Evolutionary conservation across 495 filamentous ascomycete genomes (phyloP).

Genomic region (Xylaria telfairii): DNA sequence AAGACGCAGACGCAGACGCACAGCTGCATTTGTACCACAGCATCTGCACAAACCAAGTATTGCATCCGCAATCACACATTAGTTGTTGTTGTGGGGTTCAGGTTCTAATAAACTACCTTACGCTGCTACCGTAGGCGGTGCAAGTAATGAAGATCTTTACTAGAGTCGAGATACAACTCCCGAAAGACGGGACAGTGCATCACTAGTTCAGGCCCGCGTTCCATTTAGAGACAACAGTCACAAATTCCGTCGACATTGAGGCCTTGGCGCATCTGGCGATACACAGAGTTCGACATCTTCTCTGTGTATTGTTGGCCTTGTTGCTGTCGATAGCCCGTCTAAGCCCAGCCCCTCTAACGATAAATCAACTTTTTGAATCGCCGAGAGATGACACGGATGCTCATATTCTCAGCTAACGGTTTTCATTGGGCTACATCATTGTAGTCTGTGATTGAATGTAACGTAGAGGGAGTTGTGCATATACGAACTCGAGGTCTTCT

Average conservation of each 20-base stretch:
- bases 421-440: not conserved
- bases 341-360: not conserved
- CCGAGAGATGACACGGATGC: not conserved
- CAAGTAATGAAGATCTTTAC: not conserved
- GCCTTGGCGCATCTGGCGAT: not conserved
- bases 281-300: not conserved
- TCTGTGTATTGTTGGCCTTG: not conserved
- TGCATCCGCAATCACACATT: not conserved
- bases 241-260: not conserved
- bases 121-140: not conserved
- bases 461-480: not conserved
- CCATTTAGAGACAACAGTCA: not conserved
- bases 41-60: not conserved
- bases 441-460: not conserved
- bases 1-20: slow-evolving; percentile 1
- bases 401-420: not conserved
- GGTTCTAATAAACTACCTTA: not conserved
- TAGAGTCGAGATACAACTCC: not conserved
- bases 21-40: not conserved
- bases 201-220: not conserved
- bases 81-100: not conserved
- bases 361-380: not conserved
- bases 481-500: not conserved
- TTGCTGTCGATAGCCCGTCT: not conserved
- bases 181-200: not conserved